These are phyloP conservation scores for Tripterygium wilfordii DNA, from an alignment of 177 flowering plant genomes.

Conservation along the genomic window DNA sequence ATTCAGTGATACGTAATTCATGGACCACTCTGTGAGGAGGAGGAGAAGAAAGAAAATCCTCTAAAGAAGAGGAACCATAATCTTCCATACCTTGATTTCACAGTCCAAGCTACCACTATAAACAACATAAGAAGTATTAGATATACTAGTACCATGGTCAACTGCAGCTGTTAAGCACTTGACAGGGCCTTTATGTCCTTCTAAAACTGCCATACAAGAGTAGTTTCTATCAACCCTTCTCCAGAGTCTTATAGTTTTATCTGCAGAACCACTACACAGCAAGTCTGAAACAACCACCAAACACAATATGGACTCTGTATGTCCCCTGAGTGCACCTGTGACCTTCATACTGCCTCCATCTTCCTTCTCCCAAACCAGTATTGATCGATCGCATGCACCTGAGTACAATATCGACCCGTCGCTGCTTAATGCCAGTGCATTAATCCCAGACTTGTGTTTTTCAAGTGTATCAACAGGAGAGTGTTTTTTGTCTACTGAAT, in stretches of 20 bases:
- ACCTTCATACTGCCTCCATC: conserved; percentile 33
- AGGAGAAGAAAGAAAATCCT: background rate
- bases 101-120: conserved; percentile 75
- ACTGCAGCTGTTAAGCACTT: conserved; percentile 51
- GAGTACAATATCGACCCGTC: conserved; percentile 64
- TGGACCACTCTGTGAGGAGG: too few species aligned
- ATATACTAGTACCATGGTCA: conserved; percentile 8
- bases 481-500: conserved; percentile 36
- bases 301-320: conserved; percentile 58
- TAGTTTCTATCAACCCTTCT: conserved; percentile 31
- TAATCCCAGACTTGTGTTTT: conserved; percentile 59
- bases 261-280: conserved; percentile 76
- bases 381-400: conserved; percentile 69
- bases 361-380: conserved; percentile 58
- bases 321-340: conserved; percentile 64
- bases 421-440: conserved; percentile 52
- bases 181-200: conserved; percentile 67
- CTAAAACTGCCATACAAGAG: conserved; percentile 54
- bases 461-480: conserved; percentile 42
- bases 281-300: conserved; percentile 42
- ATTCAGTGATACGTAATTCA: too few species aligned
- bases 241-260: conserved; percentile 70
- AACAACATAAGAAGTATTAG: conserved; percentile 17
- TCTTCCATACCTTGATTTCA: conserved; percentile 69
- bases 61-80: conserved; percentile 26